Evolutionary conservation across 176 grass and related monocot species (phyloP).

Genomic region (Pharus latifolius): DNA sequence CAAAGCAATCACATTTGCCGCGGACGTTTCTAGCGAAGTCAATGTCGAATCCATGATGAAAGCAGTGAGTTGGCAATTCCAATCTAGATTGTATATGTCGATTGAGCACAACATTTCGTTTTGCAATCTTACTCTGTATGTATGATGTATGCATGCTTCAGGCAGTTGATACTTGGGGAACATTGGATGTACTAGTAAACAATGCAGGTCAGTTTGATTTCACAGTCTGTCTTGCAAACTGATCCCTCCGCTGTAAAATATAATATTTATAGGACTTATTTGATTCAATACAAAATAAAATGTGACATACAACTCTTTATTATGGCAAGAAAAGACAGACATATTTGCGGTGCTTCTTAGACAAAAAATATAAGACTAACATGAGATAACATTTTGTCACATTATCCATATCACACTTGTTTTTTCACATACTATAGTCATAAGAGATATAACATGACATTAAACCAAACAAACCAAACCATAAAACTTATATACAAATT

Average conservation of each 20-base stretch:
- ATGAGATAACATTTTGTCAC: no score
- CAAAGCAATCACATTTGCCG: constrained; percentile 56
- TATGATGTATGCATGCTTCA: constrained; percentile 11
- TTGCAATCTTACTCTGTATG: neutral
- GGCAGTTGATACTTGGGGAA: constrained; percentile 69
- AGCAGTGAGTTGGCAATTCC: constrained; percentile 42
- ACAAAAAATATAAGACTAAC: no score
- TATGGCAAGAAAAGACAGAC: no score
- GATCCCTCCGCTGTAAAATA: neutral
- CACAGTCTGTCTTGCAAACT: neutral
- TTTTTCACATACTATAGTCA: no score
- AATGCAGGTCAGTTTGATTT: constrained; percentile 58
- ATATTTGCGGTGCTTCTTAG: no score
- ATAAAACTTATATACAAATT: no score
- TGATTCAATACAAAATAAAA: no score
- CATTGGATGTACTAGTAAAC: constrained; percentile 81
- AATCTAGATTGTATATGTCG: neutral
- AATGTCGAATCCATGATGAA: constrained; percentile 89
- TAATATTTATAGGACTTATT: neutral
- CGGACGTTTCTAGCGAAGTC: constrained; percentile 65
- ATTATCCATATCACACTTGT: no score
- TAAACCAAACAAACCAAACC: no score
- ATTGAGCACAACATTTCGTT: neutral
- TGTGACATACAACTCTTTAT: no score
- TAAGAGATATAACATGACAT: no score